phyloP scores from a whole-genome alignment of 768 basidiomycete genomes.

The Clitopilus passeckerianus region DNA sequence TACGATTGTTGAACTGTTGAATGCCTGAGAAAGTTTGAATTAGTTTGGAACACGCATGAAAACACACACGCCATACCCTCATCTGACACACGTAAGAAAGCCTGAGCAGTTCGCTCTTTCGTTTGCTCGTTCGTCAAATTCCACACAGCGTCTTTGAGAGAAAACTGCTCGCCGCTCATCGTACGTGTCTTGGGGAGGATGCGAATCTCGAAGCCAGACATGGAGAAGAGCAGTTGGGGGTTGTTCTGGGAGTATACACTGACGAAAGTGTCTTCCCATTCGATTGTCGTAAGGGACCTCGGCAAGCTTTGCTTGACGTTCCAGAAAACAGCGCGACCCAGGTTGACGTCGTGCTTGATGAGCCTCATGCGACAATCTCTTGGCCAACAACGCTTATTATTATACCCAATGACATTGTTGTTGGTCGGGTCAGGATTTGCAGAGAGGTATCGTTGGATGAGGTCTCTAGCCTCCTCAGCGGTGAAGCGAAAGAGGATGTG shows the following conservation, averaged over 20 bases:
- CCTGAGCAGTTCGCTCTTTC: constrained; percentile 96
- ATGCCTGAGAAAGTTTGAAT: constrained; percentile 46
- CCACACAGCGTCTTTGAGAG: constrained; percentile 94
- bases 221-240: constrained; percentile 95
- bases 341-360: constrained; percentile 99
- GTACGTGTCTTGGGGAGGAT: constrained; percentile 96
- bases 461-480: constrained; percentile 94
- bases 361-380: constrained; percentile 98
- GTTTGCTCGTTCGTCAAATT: constrained; percentile 96
- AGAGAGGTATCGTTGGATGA: constrained; percentile 96
- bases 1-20: constrained; percentile 96
- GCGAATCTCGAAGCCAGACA: constrained; percentile 98
- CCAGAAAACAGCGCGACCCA: constrained; percentile 98
- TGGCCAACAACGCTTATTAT: constrained; percentile 99
- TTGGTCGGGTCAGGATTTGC: constrained; percentile 98
- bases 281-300: constrained; percentile 93
- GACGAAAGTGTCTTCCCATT: constrained; percentile 98
- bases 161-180: constrained; percentile 95
- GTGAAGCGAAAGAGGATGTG: constrained; percentile 98
- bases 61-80: constrained; percentile 47
- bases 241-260: constrained; percentile 98
- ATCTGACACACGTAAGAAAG: constrained; percentile 96
- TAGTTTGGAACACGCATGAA: background rate
- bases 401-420: constrained; percentile 98
- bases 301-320: constrained; percentile 98